Conservation (phyloP, 305 asterid genomes). For the Solanum hybrid region DNA sequence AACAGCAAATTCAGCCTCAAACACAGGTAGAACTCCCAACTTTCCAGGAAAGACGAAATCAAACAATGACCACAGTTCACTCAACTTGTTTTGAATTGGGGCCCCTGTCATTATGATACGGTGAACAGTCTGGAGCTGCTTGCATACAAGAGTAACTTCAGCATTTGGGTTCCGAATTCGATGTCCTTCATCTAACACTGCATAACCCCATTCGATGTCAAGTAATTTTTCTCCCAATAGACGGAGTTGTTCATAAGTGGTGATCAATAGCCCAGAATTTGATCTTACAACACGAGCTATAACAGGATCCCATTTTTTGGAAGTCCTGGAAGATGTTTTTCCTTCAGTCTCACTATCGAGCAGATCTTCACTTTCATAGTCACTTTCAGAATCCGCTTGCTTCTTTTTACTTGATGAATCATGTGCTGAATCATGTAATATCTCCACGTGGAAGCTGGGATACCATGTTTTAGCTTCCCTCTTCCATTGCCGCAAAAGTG, state of each 20-base stretch:
- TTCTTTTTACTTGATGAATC: conserved; percentile 45
- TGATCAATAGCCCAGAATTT: conserved; percentile 75
- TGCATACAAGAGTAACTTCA: conserved; percentile 88
- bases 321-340: conserved; percentile 31
- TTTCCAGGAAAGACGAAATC: conserved; percentile 97
- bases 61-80: conserved; percentile 95
- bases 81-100: conserved; percentile 84
- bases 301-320: conserved; percentile 71
- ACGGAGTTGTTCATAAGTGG: conserved; percentile 95
- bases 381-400: conserved; percentile 48
- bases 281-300: conserved; percentile 68
- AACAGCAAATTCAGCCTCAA: conserved; percentile 95
- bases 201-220: conserved; percentile 92
- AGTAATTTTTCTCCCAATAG: conserved; percentile 68
- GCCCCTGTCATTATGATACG: conserved; percentile 91
- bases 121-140: conserved; percentile 94
- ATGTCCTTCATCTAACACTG: conserved; percentile 92
- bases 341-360: conserved; percentile 47
- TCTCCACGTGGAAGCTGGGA: conserved; percentile 67
- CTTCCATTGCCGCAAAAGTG: conserved; percentile 88
- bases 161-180: conserved; percentile 97
- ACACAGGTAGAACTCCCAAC: conserved; percentile 89
- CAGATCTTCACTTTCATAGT: conserved; percentile 51
- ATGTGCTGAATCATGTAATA: conserved; percentile 83
- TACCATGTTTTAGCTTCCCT: conserved; percentile 91